Evolutionary conservation across 225 moss, liverwort and hornwort species (phyloP).

Genomic region (Pleurozium schreberi): DNA sequence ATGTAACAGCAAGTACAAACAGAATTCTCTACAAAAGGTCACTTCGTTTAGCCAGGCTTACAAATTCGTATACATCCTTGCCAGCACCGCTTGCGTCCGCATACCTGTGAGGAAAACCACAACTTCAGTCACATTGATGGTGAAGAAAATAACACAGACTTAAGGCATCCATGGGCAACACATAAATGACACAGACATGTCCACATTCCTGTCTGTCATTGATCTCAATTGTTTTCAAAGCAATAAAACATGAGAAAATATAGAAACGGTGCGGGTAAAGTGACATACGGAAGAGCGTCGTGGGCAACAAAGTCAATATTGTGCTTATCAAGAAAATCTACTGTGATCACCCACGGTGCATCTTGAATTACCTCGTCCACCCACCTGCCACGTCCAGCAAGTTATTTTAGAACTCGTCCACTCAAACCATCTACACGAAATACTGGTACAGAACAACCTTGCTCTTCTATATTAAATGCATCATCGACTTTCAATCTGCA

Average conservation of each 20-base stretch:
- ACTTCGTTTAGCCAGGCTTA: constrained; percentile 16
- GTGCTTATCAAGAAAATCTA: constrained; percentile 79
- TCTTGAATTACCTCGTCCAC: constrained; percentile 91
- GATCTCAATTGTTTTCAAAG: neutral
- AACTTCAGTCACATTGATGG: neutral
- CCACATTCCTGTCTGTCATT: neutral
- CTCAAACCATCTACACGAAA: neutral
- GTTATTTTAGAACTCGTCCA: neutral
- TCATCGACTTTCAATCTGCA: neutral
- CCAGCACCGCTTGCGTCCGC: constrained; percentile 83
- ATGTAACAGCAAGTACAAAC: neutral
- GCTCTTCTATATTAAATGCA: neutral
- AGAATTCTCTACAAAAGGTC: neutral
- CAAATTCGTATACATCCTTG: constrained; percentile 88
- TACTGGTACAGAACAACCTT: neutral
- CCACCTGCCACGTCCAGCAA: constrained; percentile 51
- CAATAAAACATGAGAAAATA: neutral
- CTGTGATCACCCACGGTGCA: constrained; percentile 83
- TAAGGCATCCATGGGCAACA: neutral
- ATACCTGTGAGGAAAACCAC: constrained; percentile 38
- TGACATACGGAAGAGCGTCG: constrained; percentile 81
- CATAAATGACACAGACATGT: neutral
- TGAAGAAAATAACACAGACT: neutral
- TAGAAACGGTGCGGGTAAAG: neutral
- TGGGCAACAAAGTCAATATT: constrained; percentile 85